These are phyloP conservation scores for Sordariomycetes sp. DNA, from an alignment of 2,329 filamentous ascomycete genomes.

Conservation along the genomic window DNA sequence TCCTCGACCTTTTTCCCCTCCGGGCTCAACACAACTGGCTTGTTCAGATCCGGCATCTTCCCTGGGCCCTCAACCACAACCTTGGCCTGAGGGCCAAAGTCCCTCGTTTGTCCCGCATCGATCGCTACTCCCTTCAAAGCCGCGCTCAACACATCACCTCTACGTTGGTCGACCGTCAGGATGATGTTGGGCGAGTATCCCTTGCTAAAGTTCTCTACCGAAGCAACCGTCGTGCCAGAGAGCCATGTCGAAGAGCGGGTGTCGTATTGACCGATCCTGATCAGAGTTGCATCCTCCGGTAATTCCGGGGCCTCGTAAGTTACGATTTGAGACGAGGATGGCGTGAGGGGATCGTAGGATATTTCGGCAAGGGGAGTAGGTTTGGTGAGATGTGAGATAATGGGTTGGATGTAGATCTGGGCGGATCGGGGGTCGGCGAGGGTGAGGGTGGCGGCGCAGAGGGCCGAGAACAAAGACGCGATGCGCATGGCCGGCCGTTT, in stretches of 20 bases:
- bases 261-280: conserved; percentile 52
- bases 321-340: conserved; percentile 34
- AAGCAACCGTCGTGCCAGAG: conserved; percentile 46
- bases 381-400: conserved; percentile 22
- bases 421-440: conserved; percentile 32
- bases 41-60: conserved; percentile 50
- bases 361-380: conserved; percentile 44
- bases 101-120: conserved; percentile 55
- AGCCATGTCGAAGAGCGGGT: conserved; percentile 34
- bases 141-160: conserved; percentile 39
- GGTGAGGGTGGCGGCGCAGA: conserved; percentile 32
- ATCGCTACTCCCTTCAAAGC: conserved; percentile 46
- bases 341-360: conserved; percentile 39
- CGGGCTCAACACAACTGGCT: conserved; percentile 51
- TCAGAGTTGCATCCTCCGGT: conserved; percentile 31
- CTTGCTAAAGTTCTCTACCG: conserved; percentile 48
- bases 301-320: conserved; percentile 50
- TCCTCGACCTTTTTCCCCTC: conserved; percentile 49
- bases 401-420: conserved; percentile 45
- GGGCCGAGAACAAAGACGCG: conserved; percentile 26
- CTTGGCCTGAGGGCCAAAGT: conserved; percentile 53
- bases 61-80: conserved; percentile 39
- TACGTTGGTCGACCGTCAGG: conserved; percentile 36
- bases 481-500: conserved; percentile 37
- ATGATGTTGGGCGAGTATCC: conserved; percentile 50